Evolutionary conservation across 305 asterid genomes (phyloP).

Genomic region (Solanum hybrid): DNA sequence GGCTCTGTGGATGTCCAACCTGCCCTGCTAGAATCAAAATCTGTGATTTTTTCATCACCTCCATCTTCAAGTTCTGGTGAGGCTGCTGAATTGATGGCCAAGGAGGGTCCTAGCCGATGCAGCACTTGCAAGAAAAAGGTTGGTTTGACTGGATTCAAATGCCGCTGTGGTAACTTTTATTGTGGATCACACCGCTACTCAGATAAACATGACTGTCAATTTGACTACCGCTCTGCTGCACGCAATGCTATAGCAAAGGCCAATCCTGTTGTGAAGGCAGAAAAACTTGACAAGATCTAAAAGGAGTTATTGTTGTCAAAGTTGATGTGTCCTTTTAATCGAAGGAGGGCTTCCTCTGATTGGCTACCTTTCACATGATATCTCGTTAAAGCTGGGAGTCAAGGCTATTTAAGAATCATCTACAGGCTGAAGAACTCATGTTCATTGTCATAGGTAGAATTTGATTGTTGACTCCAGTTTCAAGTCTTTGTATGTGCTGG

Average conservation of each 20-base stretch:
- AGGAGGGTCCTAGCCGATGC: constrained; percentile 26
- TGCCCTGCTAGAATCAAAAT: constrained; percentile 7
- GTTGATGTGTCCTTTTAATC: background rate
- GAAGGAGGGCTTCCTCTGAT: background rate
- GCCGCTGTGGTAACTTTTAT: constrained; percentile 28
- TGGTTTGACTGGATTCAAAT: constrained; percentile 31
- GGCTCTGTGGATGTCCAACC: constrained; percentile 5
- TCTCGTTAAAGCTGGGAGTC: background rate
- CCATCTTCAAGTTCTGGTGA: constrained; percentile 18
- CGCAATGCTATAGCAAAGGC: constrained; percentile 33
- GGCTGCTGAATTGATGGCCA: constrained; percentile 11
- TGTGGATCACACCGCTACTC: constrained; percentile 35
- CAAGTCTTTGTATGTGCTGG: constrained; percentile 2
- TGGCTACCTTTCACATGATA: background rate
- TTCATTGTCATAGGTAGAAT: background rate
- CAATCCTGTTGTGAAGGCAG: constrained; percentile 35
- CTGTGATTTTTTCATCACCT: constrained; percentile 3
- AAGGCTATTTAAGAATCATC: background rate
- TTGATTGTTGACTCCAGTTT: constrained; percentile 11
- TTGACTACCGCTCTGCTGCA: constrained; percentile 30
- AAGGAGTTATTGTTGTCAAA: background rate
- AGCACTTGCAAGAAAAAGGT: constrained; percentile 29
- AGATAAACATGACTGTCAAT: constrained; percentile 32
- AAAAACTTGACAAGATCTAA: constrained; percentile 31
- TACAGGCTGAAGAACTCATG: background rate